Evolutionary conservation across 495 filamentous ascomycete species (phyloP), one percentile per base, ranked within the genome.

Genomic region (Neurospora intermedia): DNA sequence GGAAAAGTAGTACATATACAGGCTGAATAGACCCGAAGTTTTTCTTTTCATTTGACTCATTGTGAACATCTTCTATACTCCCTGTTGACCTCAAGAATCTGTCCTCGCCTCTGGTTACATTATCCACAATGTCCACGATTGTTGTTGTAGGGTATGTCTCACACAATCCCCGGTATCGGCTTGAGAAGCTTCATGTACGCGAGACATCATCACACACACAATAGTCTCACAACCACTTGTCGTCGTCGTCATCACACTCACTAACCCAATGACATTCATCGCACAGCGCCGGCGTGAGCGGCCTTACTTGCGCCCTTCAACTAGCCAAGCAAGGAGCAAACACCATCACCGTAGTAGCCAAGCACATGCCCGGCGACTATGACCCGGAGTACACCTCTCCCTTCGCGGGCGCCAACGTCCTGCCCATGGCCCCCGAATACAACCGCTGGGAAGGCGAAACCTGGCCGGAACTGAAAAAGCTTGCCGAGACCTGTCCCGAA

Each of bases 341-440:
- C 70, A 76, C 48, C 31, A 85, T 99, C 74, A 97, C 94, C 4
- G 87, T 99, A 35, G 85, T 95, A 4, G 93, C 94, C 31, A 98
- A 97, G 80, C 94, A 98, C 77, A 97, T 99, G 96, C 96, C 96
- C 0, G 96, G 96, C 43, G 96, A 99, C 84, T 97, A 97, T 83
- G 94, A 98, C 78, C 91, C 96, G 71, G 94, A 98, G 88, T 99
- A 98, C 80, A 90, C 93, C 4, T 96, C 93, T 20, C 96, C 96
- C 0, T 97, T 93, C 92, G 96, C 96, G 31, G 96, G 96, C 69
- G 96, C 96, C 45, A 97, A 98, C 79, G 94, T 91, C 74, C 77
- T 96, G 74, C 96, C 96, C 31, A 84, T 84, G 82, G 70, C 80
- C 8, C 73, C 74, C 18, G 77, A 79, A 41, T 75, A 82, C 69